Evolutionary conservation across 495 filamentous ascomycete species (phyloP), one percentile per base, ranked within the genome.

Genomic region (Peziza echinospora): DNA sequence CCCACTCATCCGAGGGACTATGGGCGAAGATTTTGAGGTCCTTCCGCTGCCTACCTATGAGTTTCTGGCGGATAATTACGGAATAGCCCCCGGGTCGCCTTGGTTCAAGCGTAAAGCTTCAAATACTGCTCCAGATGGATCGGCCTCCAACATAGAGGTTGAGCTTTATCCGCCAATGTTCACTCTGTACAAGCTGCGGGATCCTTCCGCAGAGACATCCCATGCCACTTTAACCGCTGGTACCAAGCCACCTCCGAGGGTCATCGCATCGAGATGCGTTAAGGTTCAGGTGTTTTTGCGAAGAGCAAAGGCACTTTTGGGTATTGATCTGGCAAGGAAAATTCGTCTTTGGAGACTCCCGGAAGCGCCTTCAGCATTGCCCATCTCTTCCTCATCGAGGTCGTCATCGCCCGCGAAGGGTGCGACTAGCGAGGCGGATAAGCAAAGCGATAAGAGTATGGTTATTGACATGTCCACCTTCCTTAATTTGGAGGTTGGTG

Each of bases 161-260:
- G 89, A 97, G 59, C 66, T 81, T 25, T 72, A 85, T 53, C 91
- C 86, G 17, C 84, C 82, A 1, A 70, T 93, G 19, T 82, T 93
- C 63, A 85, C 78, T 1, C 71, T 97, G 39, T 73, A 91, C 52
- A 84, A 85, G 51, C 65, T 96, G 8, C 71, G 72, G 52, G 71
- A 71, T 47, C 63, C 62, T 26, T 66, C 68, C 17, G 59, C 65
- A n/a, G 69, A 61, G 7, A 72, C 69, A n/a, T 71, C 77, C 5
- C 66, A 69, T 11, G 68, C 77, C 49, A 59, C 67, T 1, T 2
- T 37, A 37, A 17, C 13, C 3, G 30, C 54, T 82, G 48, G 75
- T 76, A 70, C 65, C 19, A 62, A 68, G 9, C 66, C 69, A 7
- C 72, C 79, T 0, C 65, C 72, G 16, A 71, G 64, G 49, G 57